phyloP scores from a whole-genome alignment of 306 rosid genomes.

The Astragalus membranaceus region DNA sequence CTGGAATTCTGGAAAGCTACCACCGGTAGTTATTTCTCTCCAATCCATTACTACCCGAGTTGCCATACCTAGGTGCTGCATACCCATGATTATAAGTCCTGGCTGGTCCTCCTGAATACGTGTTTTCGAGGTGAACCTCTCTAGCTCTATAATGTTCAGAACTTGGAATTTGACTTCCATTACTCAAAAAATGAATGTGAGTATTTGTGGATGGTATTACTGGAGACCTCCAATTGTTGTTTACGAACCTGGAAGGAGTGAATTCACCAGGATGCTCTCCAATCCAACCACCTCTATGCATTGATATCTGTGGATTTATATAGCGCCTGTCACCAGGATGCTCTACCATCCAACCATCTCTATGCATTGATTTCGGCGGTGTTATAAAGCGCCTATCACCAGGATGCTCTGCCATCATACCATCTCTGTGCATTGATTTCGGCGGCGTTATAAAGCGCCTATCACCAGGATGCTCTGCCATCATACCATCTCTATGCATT shows the following conservation, averaged over 20 bases:
- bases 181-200: not conserved
- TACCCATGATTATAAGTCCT: constrained; percentile 29
- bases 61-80: constrained; percentile 51
- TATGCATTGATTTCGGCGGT: constrained; percentile 24
- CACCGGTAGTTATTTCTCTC: constrained; percentile 44
- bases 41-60: constrained; percentile 27
- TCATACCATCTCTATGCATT: constrained; percentile 35
- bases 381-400: constrained; percentile 23
- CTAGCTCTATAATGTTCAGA: constrained; percentile 24
- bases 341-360: constrained; percentile 39
- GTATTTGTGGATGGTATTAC: constrained; percentile 33
- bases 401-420: constrained; percentile 25
- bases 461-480: constrained; percentile 24
- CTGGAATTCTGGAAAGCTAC: constrained; percentile 23
- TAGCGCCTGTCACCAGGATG: constrained; percentile 17
- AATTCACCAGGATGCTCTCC: constrained; percentile 42
- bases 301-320: constrained; percentile 23
- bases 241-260: constrained; percentile 26
- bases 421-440: constrained; percentile 30
- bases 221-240: constrained; percentile 33
- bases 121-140: constrained; percentile 17
- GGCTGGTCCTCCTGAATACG: constrained; percentile 32
- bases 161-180: constrained; percentile 31
- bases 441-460: constrained; percentile 17
- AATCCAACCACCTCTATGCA: constrained; percentile 35